Conservation (phyloP, 2,329 filamentous ascomycete species). For the Sporothrix variecibatus region DNA sequence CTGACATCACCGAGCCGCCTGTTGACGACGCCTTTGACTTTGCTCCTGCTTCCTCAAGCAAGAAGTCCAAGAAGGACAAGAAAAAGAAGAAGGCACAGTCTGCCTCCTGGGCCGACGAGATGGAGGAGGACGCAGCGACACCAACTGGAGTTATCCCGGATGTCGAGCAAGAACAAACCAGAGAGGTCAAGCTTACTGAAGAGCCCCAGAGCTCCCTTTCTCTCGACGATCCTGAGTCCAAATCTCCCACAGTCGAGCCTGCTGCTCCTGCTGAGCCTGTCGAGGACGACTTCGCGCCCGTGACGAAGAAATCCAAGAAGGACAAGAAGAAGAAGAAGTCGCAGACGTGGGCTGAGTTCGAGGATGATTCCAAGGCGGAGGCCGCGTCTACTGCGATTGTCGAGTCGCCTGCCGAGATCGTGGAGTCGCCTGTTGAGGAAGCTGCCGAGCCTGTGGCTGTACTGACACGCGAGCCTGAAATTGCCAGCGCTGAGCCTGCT, state of each 20-base stretch:
- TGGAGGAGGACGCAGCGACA: background rate
- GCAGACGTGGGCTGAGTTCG: background rate
- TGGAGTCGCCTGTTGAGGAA: background rate
- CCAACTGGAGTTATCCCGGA: background rate
- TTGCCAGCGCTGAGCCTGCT: background rate
- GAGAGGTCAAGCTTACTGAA: background rate
- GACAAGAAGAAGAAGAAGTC: constrained; percentile 30
- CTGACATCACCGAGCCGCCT: background rate
- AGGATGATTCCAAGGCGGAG: background rate
- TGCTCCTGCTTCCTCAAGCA: background rate
- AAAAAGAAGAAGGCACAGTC: constrained; percentile 15
- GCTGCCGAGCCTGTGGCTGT: background rate
- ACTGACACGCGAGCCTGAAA: no score
- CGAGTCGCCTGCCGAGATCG: background rate
- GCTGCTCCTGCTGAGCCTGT: background rate
- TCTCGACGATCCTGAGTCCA: background rate
- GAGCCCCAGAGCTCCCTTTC: background rate
- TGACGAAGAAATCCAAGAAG: constrained; percentile 42
- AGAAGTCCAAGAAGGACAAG: constrained; percentile 14
- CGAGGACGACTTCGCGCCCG: background rate
- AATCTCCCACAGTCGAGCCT: background rate
- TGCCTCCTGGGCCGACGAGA: background rate
- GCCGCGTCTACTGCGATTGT: background rate
- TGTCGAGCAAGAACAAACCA: background rate
- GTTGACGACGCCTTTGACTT: background rate